Conservation (phyloP, 75 land plant genomes). For the Pinus taeda region DNA sequence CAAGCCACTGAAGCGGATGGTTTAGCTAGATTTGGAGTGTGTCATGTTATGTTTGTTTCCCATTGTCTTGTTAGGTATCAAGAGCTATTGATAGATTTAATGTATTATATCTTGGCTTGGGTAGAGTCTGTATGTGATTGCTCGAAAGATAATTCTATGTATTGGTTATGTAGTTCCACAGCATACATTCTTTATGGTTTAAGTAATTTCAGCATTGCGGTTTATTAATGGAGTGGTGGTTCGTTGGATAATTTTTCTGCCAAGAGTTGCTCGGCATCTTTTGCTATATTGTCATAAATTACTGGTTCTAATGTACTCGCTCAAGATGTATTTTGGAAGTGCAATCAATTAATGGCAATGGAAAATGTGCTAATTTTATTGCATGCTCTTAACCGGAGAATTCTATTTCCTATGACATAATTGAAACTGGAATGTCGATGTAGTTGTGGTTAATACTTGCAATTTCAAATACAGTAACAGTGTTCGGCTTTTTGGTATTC, state of each 20-base stretch:
- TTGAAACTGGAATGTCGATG: background rate
- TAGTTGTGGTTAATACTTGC: background rate
- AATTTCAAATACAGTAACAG: background rate
- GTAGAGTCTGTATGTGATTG: background rate
- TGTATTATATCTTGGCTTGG: constrained; percentile 3
- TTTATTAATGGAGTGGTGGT: background rate
- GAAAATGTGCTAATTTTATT: background rate
- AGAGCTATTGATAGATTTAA: background rate
- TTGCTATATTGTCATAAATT: background rate
- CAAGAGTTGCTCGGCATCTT: background rate
- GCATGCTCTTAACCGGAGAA: background rate
- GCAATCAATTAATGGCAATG: background rate
- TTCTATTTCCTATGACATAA: background rate
- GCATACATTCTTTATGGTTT: constrained; percentile 3
- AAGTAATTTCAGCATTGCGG: background rate
- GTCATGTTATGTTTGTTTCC: constrained; percentile 4
- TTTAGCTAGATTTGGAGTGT: background rate
- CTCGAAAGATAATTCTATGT: background rate
- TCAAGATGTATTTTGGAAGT: background rate
- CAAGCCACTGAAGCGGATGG: constrained; percentile 9
- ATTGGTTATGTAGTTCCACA: background rate
- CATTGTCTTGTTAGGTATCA: background rate
- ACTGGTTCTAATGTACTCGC: background rate
- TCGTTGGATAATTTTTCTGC: background rate
- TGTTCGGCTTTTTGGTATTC: background rate